phyloP scores from a whole-genome alignment of 2,329 filamentous ascomycete species.

The Chrysoporthe austroafricana region DNA sequence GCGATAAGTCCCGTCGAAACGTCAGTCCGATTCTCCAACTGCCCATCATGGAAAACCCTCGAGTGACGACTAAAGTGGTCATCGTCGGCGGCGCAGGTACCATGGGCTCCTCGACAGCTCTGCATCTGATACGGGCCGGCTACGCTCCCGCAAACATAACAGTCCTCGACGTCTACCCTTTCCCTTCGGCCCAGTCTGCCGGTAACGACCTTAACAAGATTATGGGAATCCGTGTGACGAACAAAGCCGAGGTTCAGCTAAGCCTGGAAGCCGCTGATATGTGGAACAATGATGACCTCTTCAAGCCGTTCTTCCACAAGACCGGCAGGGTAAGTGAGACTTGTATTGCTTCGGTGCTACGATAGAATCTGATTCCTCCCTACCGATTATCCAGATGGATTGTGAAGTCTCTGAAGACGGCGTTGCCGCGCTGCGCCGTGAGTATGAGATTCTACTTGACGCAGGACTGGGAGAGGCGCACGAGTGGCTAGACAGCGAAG shows the following conservation, averaged over 20 bases:
- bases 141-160: slow-evolving; percentile 49
- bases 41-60: background rate
- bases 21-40: background rate
- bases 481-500: slow-evolving; percentile 48
- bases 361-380: background rate
- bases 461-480: slow-evolving; percentile 45
- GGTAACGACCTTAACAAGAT: slow-evolving; percentile 54
- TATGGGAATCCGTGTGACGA: slow-evolving; percentile 43
- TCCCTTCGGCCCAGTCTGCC: slow-evolving; percentile 51
- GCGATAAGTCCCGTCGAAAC: background rate
- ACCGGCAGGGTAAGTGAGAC: slow-evolving; percentile 42
- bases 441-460: slow-evolving; percentile 43
- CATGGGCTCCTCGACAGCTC: slow-evolving; percentile 50
- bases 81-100: slow-evolving; percentile 53
- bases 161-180: slow-evolving; percentile 49
- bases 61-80: slow-evolving; percentile 36
- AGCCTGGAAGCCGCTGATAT: slow-evolving; percentile 40
- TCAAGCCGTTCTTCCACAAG: slow-evolving; percentile 49
- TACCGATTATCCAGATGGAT: slow-evolving; percentile 33
- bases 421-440: slow-evolving; percentile 38
- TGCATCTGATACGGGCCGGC: slow-evolving; percentile 48
- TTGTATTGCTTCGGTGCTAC: background rate
- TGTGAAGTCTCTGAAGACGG: slow-evolving; percentile 40
- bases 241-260: slow-evolving; percentile 38
- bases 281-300: slow-evolving; percentile 49